Conservation (phyloP, 202 grass and related monocot species). For the Dendrocalamus latiflorus region DNA sequence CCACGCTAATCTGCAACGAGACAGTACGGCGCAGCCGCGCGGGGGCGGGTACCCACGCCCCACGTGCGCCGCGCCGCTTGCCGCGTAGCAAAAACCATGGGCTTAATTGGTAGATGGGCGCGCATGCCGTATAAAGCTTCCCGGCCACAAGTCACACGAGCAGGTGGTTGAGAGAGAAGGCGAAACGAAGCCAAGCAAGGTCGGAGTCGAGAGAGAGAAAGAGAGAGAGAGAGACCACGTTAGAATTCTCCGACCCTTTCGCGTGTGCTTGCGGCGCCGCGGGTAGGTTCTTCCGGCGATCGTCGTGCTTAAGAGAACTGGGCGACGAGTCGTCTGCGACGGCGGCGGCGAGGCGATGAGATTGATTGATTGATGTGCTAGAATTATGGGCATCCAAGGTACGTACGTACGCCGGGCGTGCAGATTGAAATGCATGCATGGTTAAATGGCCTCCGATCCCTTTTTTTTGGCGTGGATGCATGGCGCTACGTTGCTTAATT, state of each 20-base stretch:
- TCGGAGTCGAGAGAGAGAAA: not conserved
- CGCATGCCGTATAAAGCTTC: constrained; percentile 21
- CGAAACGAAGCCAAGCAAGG: not conserved
- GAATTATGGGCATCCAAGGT: constrained; percentile 84
- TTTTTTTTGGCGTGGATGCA: not conserved
- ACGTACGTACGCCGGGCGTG: not conserved
- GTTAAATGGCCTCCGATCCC: not conserved
- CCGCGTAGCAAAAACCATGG: no score
- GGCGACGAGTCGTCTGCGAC: not conserved
- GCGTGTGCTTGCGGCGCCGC: not conserved
- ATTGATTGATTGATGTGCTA: not conserved
- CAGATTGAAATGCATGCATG: not conserved
- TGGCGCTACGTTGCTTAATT: not conserved
- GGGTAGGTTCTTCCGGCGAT: not conserved
- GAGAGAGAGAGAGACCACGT: not conserved
- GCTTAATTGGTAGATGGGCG: not conserved
- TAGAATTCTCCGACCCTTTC: not conserved
- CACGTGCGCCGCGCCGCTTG: constrained; percentile 20
- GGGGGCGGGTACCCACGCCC: constrained; percentile 15
- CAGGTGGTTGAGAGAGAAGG: not conserved
- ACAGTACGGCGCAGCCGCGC: not conserved
- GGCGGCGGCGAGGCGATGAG: not conserved
- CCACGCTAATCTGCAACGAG: not conserved
- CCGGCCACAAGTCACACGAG: not conserved
- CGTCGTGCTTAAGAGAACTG: not conserved